Evolutionary conservation across 2,329 filamentous ascomycete genomes (phyloP).

Genomic region (Fusarium tuaranense): DNA sequence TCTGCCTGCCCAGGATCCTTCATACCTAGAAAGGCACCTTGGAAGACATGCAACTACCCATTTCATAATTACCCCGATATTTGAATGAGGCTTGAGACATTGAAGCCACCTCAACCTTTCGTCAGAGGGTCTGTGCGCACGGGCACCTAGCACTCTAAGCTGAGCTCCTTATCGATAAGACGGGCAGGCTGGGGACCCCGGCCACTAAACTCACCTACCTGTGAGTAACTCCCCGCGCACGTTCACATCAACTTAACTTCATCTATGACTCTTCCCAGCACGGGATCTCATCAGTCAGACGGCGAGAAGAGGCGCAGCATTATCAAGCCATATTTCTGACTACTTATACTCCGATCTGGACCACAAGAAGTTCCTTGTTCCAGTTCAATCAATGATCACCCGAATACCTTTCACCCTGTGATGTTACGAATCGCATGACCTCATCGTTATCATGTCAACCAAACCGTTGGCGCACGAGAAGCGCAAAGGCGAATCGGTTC

Average conservation of each 20-base stretch:
- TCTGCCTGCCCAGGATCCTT: not conserved
- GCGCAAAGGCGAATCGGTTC: slow-evolving; percentile 87
- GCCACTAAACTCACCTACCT: not conserved
- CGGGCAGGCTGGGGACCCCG: slow-evolving; percentile 8
- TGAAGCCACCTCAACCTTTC: not conserved
- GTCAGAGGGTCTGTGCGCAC: slow-evolving; percentile 12
- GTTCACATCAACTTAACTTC: slow-evolving; percentile 14
- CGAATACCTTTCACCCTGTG: slow-evolving; percentile 39
- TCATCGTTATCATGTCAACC: slow-evolving; percentile 61
- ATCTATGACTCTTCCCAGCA: slow-evolving; percentile 43
- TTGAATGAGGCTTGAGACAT: slow-evolving; percentile 32
- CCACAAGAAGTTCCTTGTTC: not conserved
- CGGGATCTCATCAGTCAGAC: slow-evolving; percentile 36
- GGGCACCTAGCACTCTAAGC: not conserved
- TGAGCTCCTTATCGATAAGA: slow-evolving; percentile 38
- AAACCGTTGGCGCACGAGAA: slow-evolving; percentile 81
- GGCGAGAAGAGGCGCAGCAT: slow-evolving; percentile 37
- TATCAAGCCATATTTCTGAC: slow-evolving; percentile 1
- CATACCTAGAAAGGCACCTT: not conserved
- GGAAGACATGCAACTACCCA: not conserved
- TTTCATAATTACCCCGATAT: slow-evolving; percentile 26
- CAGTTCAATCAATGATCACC: slow-evolving; percentile 45
- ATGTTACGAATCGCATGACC: slow-evolving; percentile 36
- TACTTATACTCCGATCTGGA: slow-evolving; percentile 19
- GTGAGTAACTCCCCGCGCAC: slow-evolving; percentile 43